These are phyloP conservation scores for Paraurostyla sp. DNA, from an alignment of 73 alveolate genomes.

Conservation along the genomic window DNA sequence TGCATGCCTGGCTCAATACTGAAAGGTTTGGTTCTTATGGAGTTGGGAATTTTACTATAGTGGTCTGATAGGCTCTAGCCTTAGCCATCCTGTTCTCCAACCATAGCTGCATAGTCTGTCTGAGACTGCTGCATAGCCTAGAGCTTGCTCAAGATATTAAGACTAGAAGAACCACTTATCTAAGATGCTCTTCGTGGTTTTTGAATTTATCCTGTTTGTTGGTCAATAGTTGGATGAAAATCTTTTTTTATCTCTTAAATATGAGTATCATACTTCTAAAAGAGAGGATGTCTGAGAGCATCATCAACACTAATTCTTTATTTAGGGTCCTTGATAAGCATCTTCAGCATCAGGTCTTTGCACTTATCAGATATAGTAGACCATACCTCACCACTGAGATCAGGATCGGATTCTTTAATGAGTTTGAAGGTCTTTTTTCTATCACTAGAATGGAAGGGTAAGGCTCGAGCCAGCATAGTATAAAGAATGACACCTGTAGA, in stretches of 20 bases:
- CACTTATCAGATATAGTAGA: constrained; percentile 69
- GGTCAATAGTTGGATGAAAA: not conserved
- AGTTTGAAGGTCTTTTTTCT: constrained; percentile 49
- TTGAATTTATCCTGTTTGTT: not conserved
- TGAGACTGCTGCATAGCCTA: not conserved
- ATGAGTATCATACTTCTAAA: constrained; percentile 6
- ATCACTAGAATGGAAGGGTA: constrained; percentile 61
- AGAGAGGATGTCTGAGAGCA: constrained; percentile 76
- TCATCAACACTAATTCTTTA: constrained; percentile 78
- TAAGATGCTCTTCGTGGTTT: not conserved
- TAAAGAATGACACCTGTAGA: constrained; percentile 59
- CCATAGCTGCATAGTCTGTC: constrained; percentile 25
- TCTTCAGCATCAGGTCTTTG: constrained; percentile 72
- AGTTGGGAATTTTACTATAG: not conserved
- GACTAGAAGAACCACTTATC: not conserved
- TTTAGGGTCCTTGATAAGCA: constrained; percentile 72
- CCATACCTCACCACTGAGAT: constrained; percentile 46
- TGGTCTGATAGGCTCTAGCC: not conserved
- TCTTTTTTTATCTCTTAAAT: not conserved
- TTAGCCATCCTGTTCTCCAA: not conserved
- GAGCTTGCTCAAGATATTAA: not conserved
- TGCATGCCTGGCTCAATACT: not conserved
- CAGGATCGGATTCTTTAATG: constrained; percentile 51
- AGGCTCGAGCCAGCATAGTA: constrained; percentile 62
- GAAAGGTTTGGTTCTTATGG: not conserved